phyloP scores from a whole-genome alignment of 257 asterid species.

The Penstemon davidsonii region DNA sequence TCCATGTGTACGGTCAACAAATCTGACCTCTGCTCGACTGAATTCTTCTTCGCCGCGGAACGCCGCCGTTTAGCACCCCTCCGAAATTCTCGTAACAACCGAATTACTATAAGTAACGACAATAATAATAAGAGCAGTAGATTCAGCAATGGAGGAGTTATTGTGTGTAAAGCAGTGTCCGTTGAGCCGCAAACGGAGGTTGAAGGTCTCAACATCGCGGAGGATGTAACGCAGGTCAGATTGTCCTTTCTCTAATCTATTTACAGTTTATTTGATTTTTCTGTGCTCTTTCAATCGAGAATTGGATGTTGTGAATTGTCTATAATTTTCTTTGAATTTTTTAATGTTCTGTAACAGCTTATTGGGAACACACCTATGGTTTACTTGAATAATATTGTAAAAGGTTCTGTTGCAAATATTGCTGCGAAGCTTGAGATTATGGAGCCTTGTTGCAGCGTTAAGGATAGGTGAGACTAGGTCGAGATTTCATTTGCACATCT shows the following conservation, averaged over 20 bases:
- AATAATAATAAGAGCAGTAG: conserved; percentile 16
- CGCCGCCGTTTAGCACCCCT: conserved; percentile 32
- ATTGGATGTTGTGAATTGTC: neutral
- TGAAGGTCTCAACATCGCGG: conserved; percentile 92
- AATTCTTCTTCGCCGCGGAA: conserved; percentile 27
- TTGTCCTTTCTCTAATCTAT: neutral
- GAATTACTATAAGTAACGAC: conserved; percentile 25
- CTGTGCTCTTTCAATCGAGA: neutral
- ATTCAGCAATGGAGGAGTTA: conserved; percentile 18
- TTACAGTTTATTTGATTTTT: neutral
- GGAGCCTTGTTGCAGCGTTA: conserved; percentile 99
- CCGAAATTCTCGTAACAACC: conserved; percentile 22
- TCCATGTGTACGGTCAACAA: conserved; percentile 39
- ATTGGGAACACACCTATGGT: conserved; percentile 99
- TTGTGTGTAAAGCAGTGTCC: conserved; percentile 67
- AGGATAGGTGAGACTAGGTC: conserved; percentile 70
- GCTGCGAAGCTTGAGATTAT: conserved; percentile 95
- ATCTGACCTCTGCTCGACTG: conserved; percentile 43
- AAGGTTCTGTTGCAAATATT: conserved; percentile 86
- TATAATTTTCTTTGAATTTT: conserved; percentile 14
- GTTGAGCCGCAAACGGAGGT: conserved; percentile 57
- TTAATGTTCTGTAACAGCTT: conserved; percentile 51
- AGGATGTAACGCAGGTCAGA: conserved; percentile 88
- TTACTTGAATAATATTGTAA: conserved; percentile 71
- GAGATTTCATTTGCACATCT: conserved; percentile 12